These are phyloP conservation scores for Scedosporium minutisporum DNA, from an alignment of 2,329 filamentous ascomycete species.

Conservation along the genomic window DNA sequence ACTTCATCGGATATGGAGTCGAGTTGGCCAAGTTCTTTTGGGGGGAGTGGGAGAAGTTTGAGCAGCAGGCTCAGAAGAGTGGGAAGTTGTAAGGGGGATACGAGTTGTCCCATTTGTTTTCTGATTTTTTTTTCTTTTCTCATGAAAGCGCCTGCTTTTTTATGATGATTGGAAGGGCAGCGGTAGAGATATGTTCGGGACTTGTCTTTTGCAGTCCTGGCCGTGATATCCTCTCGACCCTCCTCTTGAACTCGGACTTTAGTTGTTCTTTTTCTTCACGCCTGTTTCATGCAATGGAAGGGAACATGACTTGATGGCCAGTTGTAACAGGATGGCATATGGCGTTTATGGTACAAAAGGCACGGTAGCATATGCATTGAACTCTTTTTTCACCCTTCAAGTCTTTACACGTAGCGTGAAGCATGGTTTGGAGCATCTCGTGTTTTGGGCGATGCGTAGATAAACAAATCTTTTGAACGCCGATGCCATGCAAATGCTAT, in stretches of 20 bases:
- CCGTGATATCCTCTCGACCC: too few species aligned
- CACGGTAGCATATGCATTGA: neutral
- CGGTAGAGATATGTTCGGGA: neutral
- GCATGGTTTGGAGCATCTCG: too few species aligned
- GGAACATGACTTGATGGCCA: neutral
- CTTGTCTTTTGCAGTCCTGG: too few species aligned
- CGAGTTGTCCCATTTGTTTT: neutral
- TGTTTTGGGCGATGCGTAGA: too few species aligned
- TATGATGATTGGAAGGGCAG: neutral
- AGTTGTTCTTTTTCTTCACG: too few species aligned
- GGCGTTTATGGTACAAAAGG: neutral
- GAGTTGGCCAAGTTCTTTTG: conserved; percentile 46
- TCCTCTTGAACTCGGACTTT: too few species aligned
- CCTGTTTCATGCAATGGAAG: too few species aligned
- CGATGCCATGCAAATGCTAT: conserved; percentile 3
- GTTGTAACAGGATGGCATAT: neutral
- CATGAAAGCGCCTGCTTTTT: too few species aligned
- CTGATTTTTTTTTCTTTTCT: neutral
- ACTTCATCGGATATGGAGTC: conserved; percentile 34
- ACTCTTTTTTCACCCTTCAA: neutral
- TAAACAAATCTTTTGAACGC: conserved; percentile 2
- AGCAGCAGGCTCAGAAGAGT: conserved; percentile 30
- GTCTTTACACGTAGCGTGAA: neutral
- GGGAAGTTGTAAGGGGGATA: neutral
- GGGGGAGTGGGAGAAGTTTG: conserved; percentile 47